Evolutionary conservation across 1,284 basidiomycete species (phyloP).

Genomic region (Irpex lacteus): DNA sequence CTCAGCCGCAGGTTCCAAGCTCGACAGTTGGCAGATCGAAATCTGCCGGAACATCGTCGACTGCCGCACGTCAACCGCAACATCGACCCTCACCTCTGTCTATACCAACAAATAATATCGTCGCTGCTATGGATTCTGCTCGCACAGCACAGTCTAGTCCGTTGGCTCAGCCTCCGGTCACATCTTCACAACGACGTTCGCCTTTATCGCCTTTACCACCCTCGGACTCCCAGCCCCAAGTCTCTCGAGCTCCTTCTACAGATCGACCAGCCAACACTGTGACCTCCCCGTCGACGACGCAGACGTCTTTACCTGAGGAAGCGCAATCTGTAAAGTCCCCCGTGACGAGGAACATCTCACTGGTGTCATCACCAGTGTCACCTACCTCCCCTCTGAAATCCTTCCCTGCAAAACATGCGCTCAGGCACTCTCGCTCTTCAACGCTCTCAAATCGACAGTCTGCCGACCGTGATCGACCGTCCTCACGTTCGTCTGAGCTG

Average conservation of each 20-base stretch:
- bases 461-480: slow-evolving; percentile 12
- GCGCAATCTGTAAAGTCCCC: not conserved
- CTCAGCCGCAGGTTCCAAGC: not conserved
- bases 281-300: not conserved
- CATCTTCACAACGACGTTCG: not conserved
- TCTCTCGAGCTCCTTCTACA: not conserved
- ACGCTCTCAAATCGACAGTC: slow-evolving; percentile 18
- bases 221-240: not conserved
- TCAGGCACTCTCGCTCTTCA: slow-evolving; percentile 27
- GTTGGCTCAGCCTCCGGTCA: not conserved
- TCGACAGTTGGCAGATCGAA: slow-evolving; percentile 22
- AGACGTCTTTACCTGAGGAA: not conserved
- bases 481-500: slow-evolving; percentile 17
- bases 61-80: slow-evolving; percentile 18
- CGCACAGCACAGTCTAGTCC: not conserved
- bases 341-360: not conserved
- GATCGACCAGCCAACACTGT: not conserved
- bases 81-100: slow-evolving; percentile 53
- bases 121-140: slow-evolving; percentile 20
- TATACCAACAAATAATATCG: slow-evolving; percentile 36
- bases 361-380: not conserved
- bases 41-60: slow-evolving; percentile 21
- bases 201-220: not conserved
- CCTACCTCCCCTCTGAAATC: slow-evolving; percentile 4
- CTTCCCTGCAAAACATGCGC: slow-evolving; percentile 5